phyloP scores from a whole-genome alignment of 306 rosid species.

The Astragalus membranaceus region DNA sequence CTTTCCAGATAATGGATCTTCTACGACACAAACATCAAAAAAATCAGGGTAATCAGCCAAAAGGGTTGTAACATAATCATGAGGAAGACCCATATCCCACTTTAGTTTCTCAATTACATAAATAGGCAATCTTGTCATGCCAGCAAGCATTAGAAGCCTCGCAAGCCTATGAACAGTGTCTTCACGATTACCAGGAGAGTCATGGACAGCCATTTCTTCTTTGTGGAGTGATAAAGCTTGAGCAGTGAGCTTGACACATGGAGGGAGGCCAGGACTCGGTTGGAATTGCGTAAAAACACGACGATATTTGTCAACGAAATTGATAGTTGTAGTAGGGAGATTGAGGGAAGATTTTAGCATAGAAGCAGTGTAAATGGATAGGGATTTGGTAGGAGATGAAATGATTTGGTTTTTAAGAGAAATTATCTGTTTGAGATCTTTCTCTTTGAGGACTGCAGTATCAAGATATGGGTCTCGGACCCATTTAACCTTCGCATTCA shows the following conservation, averaged over 20 bases:
- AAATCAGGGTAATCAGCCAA: constrained; percentile 71
- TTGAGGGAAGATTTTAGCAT: constrained; percentile 43
- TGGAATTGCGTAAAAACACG: constrained; percentile 49
- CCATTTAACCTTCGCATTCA: constrained; percentile 72
- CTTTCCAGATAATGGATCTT: constrained; percentile 44
- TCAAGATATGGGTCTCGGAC: constrained; percentile 76
- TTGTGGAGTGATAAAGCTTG: constrained; percentile 47
- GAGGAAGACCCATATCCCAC: constrained; percentile 90
- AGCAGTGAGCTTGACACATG: constrained; percentile 52
- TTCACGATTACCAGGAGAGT: constrained; percentile 28
- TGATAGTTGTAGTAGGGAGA: constrained; percentile 45
- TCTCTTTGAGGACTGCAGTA: constrained; percentile 61
- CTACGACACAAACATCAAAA: constrained; percentile 52
- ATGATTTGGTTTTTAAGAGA: constrained; percentile 57
- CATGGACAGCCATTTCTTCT: constrained; percentile 51
- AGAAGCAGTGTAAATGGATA: constrained; percentile 57
- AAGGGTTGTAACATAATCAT: constrained; percentile 42
- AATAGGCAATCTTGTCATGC: constrained; percentile 54
- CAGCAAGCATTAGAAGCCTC: constrained; percentile 68
- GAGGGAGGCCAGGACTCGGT: constrained; percentile 45
- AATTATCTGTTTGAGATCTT: constrained; percentile 54
- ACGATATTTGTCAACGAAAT: constrained; percentile 43
- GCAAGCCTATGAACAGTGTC: constrained; percentile 54
- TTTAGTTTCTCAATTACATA: constrained; percentile 57
- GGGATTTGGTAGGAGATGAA: constrained; percentile 46